Evolutionary conservation across 2,329 filamentous ascomycete genomes (phyloP).

Genomic region (Cladosporium phlei): DNA sequence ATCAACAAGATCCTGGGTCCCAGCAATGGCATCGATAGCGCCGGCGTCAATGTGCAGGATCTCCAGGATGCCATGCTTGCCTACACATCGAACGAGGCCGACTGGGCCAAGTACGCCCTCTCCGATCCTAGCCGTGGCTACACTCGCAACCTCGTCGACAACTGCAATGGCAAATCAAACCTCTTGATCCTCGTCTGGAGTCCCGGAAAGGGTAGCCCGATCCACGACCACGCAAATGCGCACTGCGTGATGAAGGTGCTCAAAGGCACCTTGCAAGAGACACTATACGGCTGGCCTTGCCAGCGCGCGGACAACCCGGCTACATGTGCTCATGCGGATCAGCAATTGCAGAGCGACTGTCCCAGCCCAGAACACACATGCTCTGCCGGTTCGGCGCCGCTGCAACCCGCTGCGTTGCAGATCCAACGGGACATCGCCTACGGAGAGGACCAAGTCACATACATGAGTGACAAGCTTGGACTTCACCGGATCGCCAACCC

Average conservation of each 20-base stretch:
- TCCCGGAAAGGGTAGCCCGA: slow-evolving; percentile 73
- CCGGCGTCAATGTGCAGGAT: slow-evolving; percentile 70
- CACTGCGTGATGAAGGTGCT: slow-evolving; percentile 92
- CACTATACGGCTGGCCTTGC: slow-evolving; percentile 69
- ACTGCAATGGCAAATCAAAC: slow-evolving; percentile 78
- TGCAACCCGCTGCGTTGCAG: slow-evolving; percentile 44
- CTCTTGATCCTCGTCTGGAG: slow-evolving; percentile 83
- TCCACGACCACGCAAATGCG: slow-evolving; percentile 75
- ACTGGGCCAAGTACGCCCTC: slow-evolving; percentile 74
- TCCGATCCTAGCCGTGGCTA: slow-evolving; percentile 67
- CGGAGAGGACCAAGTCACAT: slow-evolving; percentile 69
- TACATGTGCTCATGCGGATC: slow-evolving; percentile 18
- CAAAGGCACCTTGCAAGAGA: slow-evolving; percentile 73
- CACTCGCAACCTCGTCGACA: slow-evolving; percentile 83
- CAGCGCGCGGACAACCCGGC: slow-evolving; percentile 32
- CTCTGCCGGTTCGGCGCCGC: slow-evolving; percentile 32
- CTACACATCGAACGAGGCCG: slow-evolving; percentile 63
- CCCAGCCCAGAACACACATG: slow-evolving; percentile 28
- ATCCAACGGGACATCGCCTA: slow-evolving; percentile 65
- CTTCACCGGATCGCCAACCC: slow-evolving; percentile 78
- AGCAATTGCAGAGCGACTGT: slow-evolving; percentile 23
- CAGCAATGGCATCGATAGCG: slow-evolving; percentile 74
- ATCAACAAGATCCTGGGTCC: slow-evolving; percentile 72
- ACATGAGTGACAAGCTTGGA: slow-evolving; percentile 86
- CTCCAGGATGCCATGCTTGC: slow-evolving; percentile 68